A percentile compares a stretch with the other conserved stretches of the same genome.
These are phyloP conservation scores for Thalassiosira exigua DNA, from an alignment of 352 stramenopile genomes.

Conservation along the genomic window DNA sequence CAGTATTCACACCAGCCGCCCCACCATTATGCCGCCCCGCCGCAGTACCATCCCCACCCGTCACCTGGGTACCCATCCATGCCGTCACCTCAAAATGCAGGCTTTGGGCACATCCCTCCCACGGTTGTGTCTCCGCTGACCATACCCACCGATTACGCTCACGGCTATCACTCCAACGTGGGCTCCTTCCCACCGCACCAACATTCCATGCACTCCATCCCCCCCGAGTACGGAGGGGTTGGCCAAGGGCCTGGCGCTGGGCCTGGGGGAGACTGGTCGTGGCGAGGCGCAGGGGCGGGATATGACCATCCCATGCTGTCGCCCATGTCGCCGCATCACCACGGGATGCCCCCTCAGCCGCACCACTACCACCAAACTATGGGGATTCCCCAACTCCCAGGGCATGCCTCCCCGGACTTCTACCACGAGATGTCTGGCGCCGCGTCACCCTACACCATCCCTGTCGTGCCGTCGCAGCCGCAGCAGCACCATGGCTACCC, in stretches of 20 bases:
- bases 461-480: constrained; percentile 4
- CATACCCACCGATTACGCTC: constrained; percentile 27
- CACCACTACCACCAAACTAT: constrained; percentile 16
- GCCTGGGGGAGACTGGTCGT: too few relatives aligned
- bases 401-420: constrained; percentile 38
- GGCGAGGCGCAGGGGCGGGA: too few relatives aligned
- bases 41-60: constrained; percentile 3
- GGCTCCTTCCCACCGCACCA: too few relatives aligned
- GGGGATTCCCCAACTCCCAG: constrained; percentile 29
- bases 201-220: too few relatives aligned
- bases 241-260: too few relatives aligned
- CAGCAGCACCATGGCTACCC: too few relatives aligned
- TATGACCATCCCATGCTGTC: constrained; percentile 13
- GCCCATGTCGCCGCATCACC: constrained; percentile 18
- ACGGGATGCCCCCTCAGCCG: constrained; percentile 13
- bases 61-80: constrained; percentile 13
- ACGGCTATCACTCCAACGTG: not conserved
- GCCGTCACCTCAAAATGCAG: constrained; percentile 16
- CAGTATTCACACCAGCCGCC: constrained; percentile 26
- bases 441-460: constrained; percentile 24
- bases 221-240: too few relatives aligned
- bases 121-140: constrained; percentile 42
- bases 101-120: constrained; percentile 12
- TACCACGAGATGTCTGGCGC: constrained; percentile 17
- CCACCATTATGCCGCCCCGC: constrained; percentile 4